A percentile compares a stretch with the other conserved stretches of the same genome.
Evolutionary conservation across 495 filamentous ascomycete genomes (phyloP).

Genomic region (Aspergillus bridgeri): DNA sequence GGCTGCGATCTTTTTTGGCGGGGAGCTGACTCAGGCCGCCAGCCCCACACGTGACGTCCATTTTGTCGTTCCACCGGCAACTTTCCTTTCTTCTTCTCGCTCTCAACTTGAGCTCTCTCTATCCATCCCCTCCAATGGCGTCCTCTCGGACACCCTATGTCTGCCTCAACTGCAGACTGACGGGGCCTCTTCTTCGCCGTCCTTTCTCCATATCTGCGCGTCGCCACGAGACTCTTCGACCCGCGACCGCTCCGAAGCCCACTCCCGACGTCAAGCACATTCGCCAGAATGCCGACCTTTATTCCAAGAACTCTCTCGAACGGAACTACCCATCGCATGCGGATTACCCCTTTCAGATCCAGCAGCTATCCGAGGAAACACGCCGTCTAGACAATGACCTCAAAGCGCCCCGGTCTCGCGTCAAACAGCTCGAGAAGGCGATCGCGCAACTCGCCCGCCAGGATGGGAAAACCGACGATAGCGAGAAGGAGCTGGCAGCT

Average conservation of each 20-base stretch:
- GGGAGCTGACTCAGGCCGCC: no score
- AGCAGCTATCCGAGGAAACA: conserved; percentile 64
- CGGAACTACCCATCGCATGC: conserved; percentile 76
- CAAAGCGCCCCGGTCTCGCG: conserved; percentile 32
- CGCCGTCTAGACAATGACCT: conserved; percentile 44
- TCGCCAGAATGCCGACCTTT: conserved; percentile 71
- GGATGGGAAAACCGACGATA: conserved; percentile 11
- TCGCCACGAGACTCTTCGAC: conserved; percentile 39
- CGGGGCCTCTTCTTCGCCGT: conserved; percentile 22
- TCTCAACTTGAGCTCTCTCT: not conserved
- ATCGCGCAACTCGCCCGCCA: conserved; percentile 36
- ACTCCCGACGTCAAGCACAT: conserved; percentile 83
- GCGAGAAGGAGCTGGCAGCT: conserved; percentile 20
- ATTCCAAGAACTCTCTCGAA: conserved; percentile 76
- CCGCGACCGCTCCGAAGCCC: conserved; percentile 76
- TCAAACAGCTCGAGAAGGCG: conserved; percentile 41
- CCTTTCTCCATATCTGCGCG: conserved; percentile 29
- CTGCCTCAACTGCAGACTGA: conserved; percentile 38
- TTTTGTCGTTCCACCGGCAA: no score
- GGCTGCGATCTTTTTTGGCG: not conserved
- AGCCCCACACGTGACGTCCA: not conserved
- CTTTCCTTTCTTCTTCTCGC: not conserved
- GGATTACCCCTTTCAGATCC: conserved; percentile 64
- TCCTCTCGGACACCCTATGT: conserved; percentile 27
- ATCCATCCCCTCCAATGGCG: conserved; percentile 21